These are phyloP conservation scores for Trichothecium sympodiale DNA, from an alignment of 2,329 filamentous ascomycete genomes.

Conservation along the genomic window DNA sequence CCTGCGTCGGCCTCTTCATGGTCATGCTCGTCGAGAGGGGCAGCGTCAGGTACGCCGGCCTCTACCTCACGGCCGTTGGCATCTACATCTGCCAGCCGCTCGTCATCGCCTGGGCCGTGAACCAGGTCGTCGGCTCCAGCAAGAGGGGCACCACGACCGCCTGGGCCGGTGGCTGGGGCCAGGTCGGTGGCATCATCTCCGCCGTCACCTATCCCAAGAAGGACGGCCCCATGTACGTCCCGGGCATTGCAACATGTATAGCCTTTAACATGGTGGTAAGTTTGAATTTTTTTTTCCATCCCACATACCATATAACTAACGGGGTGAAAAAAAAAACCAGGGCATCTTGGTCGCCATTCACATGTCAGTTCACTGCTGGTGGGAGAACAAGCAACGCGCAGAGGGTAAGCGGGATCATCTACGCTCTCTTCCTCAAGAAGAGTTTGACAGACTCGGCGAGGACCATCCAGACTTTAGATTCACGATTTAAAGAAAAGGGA, in stretches of 20 bases:
- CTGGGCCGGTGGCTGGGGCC: constrained; percentile 33
- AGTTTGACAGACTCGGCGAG: constrained; percentile 24
- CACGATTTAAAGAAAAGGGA: neutral
- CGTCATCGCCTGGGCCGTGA: constrained; percentile 29
- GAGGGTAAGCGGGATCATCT: constrained; percentile 17
- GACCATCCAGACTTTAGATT: constrained; percentile 22
- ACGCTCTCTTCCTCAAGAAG: constrained; percentile 14
- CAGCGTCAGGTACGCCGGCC: constrained; percentile 14
- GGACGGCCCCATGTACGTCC: constrained; percentile 14
- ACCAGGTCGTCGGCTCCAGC: constrained; percentile 34
- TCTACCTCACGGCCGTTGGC: constrained; percentile 18
- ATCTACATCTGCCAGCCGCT: constrained; percentile 19
- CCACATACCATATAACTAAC: no score
- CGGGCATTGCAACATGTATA: constrained; percentile 13
- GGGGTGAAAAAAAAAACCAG: neutral
- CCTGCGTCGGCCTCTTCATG: constrained; percentile 22
- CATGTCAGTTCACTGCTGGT: constrained; percentile 7
- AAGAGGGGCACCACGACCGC: constrained; percentile 34
- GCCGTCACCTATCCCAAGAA: constrained; percentile 13
- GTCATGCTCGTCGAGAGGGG: constrained; percentile 12
- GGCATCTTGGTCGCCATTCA: constrained; percentile 6
- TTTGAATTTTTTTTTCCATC: no score
- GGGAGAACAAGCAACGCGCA: constrained; percentile 1
- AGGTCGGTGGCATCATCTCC: constrained; percentile 22
- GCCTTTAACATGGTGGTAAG: constrained; percentile 8